phyloP scores from a whole-genome alignment of 164 flowering plant species.

The Protea cynaroides region DNA sequence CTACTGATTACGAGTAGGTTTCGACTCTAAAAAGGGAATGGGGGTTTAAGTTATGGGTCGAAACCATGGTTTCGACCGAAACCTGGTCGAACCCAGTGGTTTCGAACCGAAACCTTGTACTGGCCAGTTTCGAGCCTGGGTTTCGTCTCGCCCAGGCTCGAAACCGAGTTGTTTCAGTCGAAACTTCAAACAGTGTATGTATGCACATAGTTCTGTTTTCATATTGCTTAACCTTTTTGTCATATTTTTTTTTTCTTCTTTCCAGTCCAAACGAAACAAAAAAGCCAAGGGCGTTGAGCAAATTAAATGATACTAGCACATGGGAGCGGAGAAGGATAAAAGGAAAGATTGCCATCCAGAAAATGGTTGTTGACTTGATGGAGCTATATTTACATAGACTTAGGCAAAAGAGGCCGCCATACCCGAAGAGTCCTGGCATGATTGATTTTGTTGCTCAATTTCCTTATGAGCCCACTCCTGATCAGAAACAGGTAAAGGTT shows the following conservation, averaged over 20 bases:
- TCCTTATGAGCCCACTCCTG: conserved; percentile 88
- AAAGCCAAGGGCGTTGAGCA: conserved; percentile 73
- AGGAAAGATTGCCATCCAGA: conserved; percentile 92
- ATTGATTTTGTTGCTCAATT: conserved; percentile 65
- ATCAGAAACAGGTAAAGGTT: conserved; percentile 68
- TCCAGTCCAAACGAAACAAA: conserved; percentile 83
- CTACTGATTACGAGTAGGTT: too few relatives aligned
- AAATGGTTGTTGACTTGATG: conserved; percentile 98
- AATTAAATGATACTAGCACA: conserved; percentile 67
- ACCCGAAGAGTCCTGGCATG: conserved; percentile 54
- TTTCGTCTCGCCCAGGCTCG: too few relatives aligned
- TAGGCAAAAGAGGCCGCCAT: conserved; percentile 77
- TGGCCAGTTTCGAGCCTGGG: too few relatives aligned
- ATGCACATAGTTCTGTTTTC: not conserved
- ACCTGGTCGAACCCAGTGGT: too few relatives aligned
- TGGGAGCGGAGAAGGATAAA: conserved; percentile 91
- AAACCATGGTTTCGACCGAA: too few relatives aligned
- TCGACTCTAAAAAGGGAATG: too few relatives aligned
- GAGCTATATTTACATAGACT: conserved; percentile 88
- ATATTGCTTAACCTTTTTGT: not conserved
- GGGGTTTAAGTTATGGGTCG: too few relatives aligned
- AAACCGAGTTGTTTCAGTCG: too few relatives aligned
- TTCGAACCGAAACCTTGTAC: too few relatives aligned
- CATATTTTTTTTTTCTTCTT: conserved; percentile 12
- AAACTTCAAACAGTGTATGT: too few relatives aligned